Conservation (phyloP, 495 filamentous ascomycete genomes). For the Aspergillus taichungensis region DNA sequence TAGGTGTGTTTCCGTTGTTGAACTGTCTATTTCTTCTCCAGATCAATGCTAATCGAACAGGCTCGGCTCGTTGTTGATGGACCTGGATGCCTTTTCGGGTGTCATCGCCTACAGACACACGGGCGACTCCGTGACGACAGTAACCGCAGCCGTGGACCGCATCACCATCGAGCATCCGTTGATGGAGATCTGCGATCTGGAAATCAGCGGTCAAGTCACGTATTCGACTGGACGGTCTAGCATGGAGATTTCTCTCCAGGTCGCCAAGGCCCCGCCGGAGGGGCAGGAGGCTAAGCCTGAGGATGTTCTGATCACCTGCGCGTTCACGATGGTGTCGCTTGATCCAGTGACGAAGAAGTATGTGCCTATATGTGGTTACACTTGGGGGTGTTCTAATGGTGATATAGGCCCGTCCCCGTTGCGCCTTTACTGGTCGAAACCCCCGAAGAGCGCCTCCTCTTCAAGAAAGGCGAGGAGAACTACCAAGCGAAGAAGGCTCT, state of each 20-base stretch:
- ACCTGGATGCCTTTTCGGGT: slow-evolving; percentile 73
- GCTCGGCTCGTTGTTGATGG: slow-evolving; percentile 68
- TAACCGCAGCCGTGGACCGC: slow-evolving; percentile 73
- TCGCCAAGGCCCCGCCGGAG: slow-evolving; percentile 52
- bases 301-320: slow-evolving; percentile 68
- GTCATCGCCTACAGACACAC: slow-evolving; percentile 79
- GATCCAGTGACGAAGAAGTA: slow-evolving; percentile 65
- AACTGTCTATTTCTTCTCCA: no score
- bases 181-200: slow-evolving; percentile 71
- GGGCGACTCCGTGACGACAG: slow-evolving; percentile 64
- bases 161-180: slow-evolving; percentile 69
- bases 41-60: slow-evolving; percentile 23
- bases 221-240: slow-evolving; percentile 73
- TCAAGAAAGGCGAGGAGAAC: slow-evolving; percentile 61
- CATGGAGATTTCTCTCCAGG: slow-evolving; percentile 73
- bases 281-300: slow-evolving; percentile 52
- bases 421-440: slow-evolving; percentile 57
- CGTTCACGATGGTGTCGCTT: slow-evolving; percentile 79
- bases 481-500: slow-evolving; percentile 64
- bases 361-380: slow-evolving; percentile 8
- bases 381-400: slow-evolving; percentile 6
- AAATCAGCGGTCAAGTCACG: slow-evolving; percentile 70
- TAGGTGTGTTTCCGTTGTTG: no score
- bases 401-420: slow-evolving; percentile 42
- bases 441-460: slow-evolving; percentile 61